Percentiles rank a stretch among this genome's conserved stretches.
Conservation (phyloP, 2,329 filamentous ascomycete species). For the Microcyclosporella mali region DNA sequence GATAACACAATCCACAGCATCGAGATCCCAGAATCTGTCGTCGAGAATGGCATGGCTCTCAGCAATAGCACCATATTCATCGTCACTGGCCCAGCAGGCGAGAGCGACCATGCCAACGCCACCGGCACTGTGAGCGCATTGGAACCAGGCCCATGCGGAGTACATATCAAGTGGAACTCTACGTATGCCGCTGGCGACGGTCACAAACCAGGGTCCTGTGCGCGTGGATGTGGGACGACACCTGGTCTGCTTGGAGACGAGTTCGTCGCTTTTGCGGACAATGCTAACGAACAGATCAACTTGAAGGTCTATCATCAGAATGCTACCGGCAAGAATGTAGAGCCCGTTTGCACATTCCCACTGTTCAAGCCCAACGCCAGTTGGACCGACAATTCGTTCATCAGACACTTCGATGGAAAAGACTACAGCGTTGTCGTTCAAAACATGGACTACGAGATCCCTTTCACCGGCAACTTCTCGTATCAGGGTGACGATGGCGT, state of each 20-base stretch:
- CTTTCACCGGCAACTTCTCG: not conserved
- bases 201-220: not conserved
- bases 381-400: not conserved
- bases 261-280: slow-evolving; percentile 3
- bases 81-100: slow-evolving; percentile 2
- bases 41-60: slow-evolving; percentile 1
- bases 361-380: slow-evolving; percentile 1
- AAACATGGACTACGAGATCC: slow-evolving; percentile 1
- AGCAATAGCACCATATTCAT: slow-evolving; percentile 1
- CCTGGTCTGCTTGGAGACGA: slow-evolving; percentile 1
- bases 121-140: not conserved
- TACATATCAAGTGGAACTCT: not conserved
- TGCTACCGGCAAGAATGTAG: not conserved
- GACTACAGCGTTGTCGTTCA: not conserved
- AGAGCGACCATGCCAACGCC: not conserved
- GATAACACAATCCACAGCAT: not conserved
- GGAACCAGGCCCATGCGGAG: not conserved
- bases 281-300: slow-evolving; percentile 1
- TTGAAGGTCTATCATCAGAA: slow-evolving; percentile 1
- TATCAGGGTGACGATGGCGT: not conserved
- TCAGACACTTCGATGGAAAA: slow-evolving; percentile 4
- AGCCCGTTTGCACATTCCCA: slow-evolving; percentile 1
- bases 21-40: not conserved
- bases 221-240: slow-evolving; percentile 1
- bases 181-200: slow-evolving; percentile 2